phyloP scores from a whole-genome alignment of 2,329 filamentous ascomycete genomes.

The Colletotrichum destructivum region DNA sequence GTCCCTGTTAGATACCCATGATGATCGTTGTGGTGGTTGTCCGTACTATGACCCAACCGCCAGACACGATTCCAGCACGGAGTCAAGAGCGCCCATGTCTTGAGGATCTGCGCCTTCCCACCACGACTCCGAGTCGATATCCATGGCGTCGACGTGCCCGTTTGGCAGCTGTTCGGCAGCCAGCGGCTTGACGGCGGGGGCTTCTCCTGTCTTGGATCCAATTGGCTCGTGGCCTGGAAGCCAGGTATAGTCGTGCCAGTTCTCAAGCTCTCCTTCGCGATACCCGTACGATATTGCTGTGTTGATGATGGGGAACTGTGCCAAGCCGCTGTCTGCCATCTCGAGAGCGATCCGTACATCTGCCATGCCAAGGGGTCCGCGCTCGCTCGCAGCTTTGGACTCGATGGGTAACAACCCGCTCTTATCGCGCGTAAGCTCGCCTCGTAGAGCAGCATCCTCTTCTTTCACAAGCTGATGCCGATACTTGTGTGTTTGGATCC shows the following conservation, averaged over 20 bases:
- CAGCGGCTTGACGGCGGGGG: constrained; percentile 51
- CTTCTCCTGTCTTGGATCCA: constrained; percentile 38
- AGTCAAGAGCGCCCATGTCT: constrained; percentile 69
- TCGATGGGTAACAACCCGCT: constrained; percentile 86
- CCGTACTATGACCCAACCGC: constrained; percentile 57
- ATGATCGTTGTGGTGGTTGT: constrained; percentile 9
- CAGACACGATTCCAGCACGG: constrained; percentile 70
- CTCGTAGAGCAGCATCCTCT: constrained; percentile 80
- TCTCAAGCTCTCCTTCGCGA: constrained; percentile 82
- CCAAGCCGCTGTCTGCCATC: constrained; percentile 82
- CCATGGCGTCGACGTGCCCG: constrained; percentile 70
- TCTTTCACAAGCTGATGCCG: constrained; percentile 81
- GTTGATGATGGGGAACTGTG: constrained; percentile 82
- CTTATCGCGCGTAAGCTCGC: constrained; percentile 81
- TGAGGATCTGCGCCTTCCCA: constrained; percentile 74
- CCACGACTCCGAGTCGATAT: constrained; percentile 68
- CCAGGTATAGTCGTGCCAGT: constrained; percentile 73
- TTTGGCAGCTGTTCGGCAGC: constrained; percentile 59
- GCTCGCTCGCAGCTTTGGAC: constrained; percentile 80
- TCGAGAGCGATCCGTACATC: constrained; percentile 84
- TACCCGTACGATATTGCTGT: constrained; percentile 80
- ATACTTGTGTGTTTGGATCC: constrained; percentile 86
- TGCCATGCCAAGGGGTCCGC: constrained; percentile 81
- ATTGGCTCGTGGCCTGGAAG: constrained; percentile 51
- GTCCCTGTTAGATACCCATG: constrained; percentile 23